Base-by-base conservation (phyloP, 331 rosid genomes). In the Acacia pycnantha region DNA sequence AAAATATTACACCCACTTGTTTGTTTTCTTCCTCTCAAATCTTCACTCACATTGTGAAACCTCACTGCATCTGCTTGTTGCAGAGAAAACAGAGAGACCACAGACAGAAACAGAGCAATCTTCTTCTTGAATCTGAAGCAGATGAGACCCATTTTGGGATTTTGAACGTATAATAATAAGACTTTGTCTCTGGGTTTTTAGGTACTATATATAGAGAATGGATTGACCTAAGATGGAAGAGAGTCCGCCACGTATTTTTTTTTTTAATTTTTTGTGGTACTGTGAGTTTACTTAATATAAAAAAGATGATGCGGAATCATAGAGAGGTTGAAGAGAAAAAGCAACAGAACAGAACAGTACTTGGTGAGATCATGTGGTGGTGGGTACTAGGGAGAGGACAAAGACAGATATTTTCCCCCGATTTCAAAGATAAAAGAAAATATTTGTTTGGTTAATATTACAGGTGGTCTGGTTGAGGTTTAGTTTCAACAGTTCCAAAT, bases 1-100 rank as follows among this genome's bases (percentile, higher is more conserved):
- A 95, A 95, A 79, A 93, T 74, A 71, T 91, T 90, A 84, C 98
- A 95, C 37, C 90, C 87, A 54, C 58, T 83, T 21, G 65, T 78
- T 85, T 84, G 79, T 84, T 90, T 88, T 56, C 70, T 87, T 11
- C 84, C 93, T 85, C 85, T 64, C 59, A 88, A 58, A 6, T 21
- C 13, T 4, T 41, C 12, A 76, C 86, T 90, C 86, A 85, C 90
- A 88, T 87, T 91, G 41, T 89, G 61, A 70, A 76, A 83, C 37
- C 35, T 80, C 37, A 54, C 83, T 50, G 97, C 91, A 48, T 26
- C 70, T 58, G 89, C 88, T 82, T 77, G 87, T 8, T 77, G 84
- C 59, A 88, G 56, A 19, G 71, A 46, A 81, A 88, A 56, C 76
- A 91, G 50, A 40, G 66, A 47, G 35, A 31, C 31, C 29, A 24